Base-by-base conservation (phyloP, 1,284 basidiomycete species). In the Marasmius tenuissimus region DNA sequence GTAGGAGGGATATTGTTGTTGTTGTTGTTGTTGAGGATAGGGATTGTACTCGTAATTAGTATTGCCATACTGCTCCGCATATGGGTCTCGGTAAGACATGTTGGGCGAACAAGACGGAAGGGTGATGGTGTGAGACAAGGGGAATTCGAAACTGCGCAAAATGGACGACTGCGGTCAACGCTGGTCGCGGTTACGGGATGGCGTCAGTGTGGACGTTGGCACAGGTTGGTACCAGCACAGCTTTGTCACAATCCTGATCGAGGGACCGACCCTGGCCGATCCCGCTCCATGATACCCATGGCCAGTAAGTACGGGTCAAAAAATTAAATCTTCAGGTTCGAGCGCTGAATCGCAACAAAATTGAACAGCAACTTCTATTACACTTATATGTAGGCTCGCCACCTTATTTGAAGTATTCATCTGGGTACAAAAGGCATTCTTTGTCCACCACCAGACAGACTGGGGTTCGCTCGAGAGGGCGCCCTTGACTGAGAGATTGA, bases 1-100 rank as follows among this genome's bases (percentile, higher is more conserved):
- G 61, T 83, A 86, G 0, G 81, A 75, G 35, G 79, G 77, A 64
- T 87, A 81, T 9, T 81, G 79, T 64, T 79, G 73, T 35, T 81
- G 79, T 64, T 79, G 73, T 35, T 57, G 70, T 49, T 71, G 67
- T 22, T 71, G 72, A 58, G 75, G 71, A 70, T 88, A 87, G 16
- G 84, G 75, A 70, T 85, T 81, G 69, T 78, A 84, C 55, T 75
- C 76, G 11, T 81, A 75, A 33, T 71, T 64, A 54, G 76, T 70
- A 39, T 69, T 69, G 10, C 72, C 74, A 63, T 79, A 73, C 59
- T 78, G 78, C 61, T 75, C 73, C 59, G 76, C 65, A 68, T 86
- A 85, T 20, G 84, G 85, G 68, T 88, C 85, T 62, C 72, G 76
- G 72, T 83, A 80, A 45, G 62, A 53, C 64, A 63, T 63, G 40